phyloP scores from a whole-genome alignment of 805 yeast genomes.

The Novakomyces olei region DNA sequence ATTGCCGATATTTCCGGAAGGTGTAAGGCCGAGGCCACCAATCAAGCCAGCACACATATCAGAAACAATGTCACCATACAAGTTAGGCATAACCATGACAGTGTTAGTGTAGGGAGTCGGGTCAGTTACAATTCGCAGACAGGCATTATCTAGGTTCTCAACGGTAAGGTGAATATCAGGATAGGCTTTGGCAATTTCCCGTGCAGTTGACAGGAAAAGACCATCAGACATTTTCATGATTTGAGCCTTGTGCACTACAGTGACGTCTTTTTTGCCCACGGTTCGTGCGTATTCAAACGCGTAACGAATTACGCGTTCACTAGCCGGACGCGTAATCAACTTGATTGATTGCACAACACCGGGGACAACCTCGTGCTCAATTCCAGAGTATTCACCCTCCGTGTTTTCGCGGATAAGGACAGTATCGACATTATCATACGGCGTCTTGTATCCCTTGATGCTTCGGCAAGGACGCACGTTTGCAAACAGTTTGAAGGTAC shows the following conservation, averaged over 20 bases:
- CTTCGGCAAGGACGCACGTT: slow-evolving; percentile 83
- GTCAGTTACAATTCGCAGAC: slow-evolving; percentile 70
- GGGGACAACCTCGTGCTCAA: slow-evolving; percentile 92
- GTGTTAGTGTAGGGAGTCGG: slow-evolving; percentile 51
- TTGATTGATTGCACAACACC: slow-evolving; percentile 97
- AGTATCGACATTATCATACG: slow-evolving; percentile 70
- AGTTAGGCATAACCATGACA: slow-evolving; percentile 97
- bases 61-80: slow-evolving; percentile 97
- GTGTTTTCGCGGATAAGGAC: slow-evolving; percentile 97
- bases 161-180: slow-evolving; percentile 68
- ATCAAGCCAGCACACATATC: slow-evolving; percentile 93
- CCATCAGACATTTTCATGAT: slow-evolving; percentile 98
- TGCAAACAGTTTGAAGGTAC: slow-evolving; percentile 88
- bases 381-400: slow-evolving; percentile 97
- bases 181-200: slow-evolving; percentile 72
- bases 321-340: slow-evolving; percentile 87
- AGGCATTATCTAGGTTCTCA: slow-evolving; percentile 89
- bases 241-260: slow-evolving; percentile 95
- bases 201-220: slow-evolving; percentile 78
- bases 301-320: slow-evolving; percentile 88
- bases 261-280: slow-evolving; percentile 65
- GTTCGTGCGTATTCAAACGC: slow-evolving; percentile 92
- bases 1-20: slow-evolving; percentile 98
- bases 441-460: slow-evolving; percentile 82
- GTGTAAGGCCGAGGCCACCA: slow-evolving; percentile 97